These are phyloP conservation scores for Gossypium thurberi DNA, from an alignment of 345 rosid species.

Conservation along the genomic window DNA sequence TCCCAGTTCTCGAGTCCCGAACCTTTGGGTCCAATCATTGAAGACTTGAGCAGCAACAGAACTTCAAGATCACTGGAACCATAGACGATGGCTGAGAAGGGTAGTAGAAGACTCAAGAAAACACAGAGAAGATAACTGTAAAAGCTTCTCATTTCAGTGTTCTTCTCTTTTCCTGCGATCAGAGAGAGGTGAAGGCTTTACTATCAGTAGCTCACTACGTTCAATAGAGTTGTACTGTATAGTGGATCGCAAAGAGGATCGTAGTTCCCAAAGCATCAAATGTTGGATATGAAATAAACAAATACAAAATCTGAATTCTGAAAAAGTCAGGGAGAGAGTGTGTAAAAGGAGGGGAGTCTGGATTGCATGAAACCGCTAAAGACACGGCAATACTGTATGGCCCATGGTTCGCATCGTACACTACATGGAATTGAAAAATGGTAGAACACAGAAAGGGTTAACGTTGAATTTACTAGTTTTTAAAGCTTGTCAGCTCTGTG, in stretches of 20 bases:
- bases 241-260: slow-evolving; percentile 28
- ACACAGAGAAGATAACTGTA: slow-evolving; percentile 14
- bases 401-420: neutral
- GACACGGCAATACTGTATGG: slow-evolving; percentile 6
- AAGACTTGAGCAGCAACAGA: slow-evolving; percentile 55
- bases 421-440: slow-evolving; percentile 10
- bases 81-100: slow-evolving; percentile 17
- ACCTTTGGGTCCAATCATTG: slow-evolving; percentile 45
- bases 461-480: neutral
- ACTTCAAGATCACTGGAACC: slow-evolving; percentile 44
- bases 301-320: slow-evolving; percentile 1
- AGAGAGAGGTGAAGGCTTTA: slow-evolving; percentile 20
- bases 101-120: slow-evolving; percentile 15
- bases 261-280: slow-evolving; percentile 17
- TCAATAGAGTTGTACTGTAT: slow-evolving; percentile 21
- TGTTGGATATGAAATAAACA: slow-evolving; percentile 19
- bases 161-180: neutral
- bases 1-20: slow-evolving; percentile 67
- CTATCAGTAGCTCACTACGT: slow-evolving; percentile 27
- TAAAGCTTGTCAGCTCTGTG: neutral
- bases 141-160: slow-evolving; percentile 24
- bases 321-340: neutral
- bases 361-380: slow-evolving; percentile 12
- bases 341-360: too few species aligned
- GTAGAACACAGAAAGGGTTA: neutral